Base-by-base conservation (phyloP, 2,329 filamentous ascomycete species). In the Botryotinia convoluta region DNA sequence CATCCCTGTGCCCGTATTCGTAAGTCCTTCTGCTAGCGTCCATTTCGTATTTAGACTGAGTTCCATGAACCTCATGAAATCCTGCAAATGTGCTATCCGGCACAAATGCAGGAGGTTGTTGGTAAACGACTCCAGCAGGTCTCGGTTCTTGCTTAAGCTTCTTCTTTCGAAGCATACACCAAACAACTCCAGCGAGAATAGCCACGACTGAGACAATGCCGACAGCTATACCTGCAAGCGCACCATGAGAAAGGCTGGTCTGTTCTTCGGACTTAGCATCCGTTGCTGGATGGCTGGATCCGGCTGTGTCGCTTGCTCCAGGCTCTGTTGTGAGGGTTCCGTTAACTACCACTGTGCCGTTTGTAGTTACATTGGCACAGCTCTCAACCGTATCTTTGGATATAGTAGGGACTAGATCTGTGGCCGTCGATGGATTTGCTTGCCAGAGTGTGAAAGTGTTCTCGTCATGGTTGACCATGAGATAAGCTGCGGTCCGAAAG, bases 381-480 rank as follows among this genome's bases (percentile, higher is more conserved):
- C 51, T 59, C 6, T 70, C 39, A 16, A 16, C 39, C 3, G 68
- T 70, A 20, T 45, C 14, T 44, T 61, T 45, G 29, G 29, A n/a
- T 29, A 60, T 61, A 10, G 22, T 60, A 42, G 68, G 68, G 9
- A 61, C 39, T 26, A 61, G 29, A n/a, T 70, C 29, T 16, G 37
- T 44, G 10, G 51, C 68, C 22, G 39, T 42, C 8, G 68, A 61
- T 32, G 67, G 54, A 29, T 70, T 70, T 59, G 68, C 68, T 20
- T 61, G 54, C 42, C 54, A 70, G 8, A 70, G 39, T 4, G 68
- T 61, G 16, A 70, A 61, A 10, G 68, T 48, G 16, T 48, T 61
- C 5, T 61, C 54, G 12, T 70, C 68, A 44, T 70, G 68, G n/a
- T 70, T 48, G 16, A 70, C 18, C 68, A 70, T 70, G 22, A 70